These are phyloP conservation scores for Podospora tetraspora DNA, from an alignment of 495 filamentous ascomycete species.

Conservation along the genomic window DNA sequence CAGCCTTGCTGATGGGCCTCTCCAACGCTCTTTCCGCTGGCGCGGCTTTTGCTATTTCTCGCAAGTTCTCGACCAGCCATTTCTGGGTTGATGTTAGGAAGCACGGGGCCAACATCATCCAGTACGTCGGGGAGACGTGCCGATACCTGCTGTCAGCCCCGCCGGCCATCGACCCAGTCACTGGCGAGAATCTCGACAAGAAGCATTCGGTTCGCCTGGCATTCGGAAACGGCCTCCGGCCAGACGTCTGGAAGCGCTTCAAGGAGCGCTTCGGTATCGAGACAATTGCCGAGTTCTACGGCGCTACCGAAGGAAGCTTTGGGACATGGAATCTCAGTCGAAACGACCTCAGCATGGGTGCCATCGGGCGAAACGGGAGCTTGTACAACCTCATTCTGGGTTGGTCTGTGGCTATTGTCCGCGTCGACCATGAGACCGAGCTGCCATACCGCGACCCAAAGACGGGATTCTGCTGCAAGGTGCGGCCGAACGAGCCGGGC, in stretches of 20 bases:
- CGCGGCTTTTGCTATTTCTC: constrained; percentile 65
- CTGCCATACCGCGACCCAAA: constrained; percentile 62
- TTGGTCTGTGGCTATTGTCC: constrained; percentile 52
- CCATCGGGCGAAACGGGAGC: constrained; percentile 71
- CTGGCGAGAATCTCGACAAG: constrained; percentile 68
- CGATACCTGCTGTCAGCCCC: constrained; percentile 79
- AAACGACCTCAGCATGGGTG: constrained; percentile 72
- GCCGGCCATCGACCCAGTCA: constrained; percentile 55
- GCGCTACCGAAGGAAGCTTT: constrained; percentile 71
- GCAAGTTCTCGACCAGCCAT: constrained; percentile 72
- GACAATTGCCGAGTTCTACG: constrained; percentile 84
- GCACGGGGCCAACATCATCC: constrained; percentile 72
- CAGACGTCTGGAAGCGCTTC: constrained; percentile 87
- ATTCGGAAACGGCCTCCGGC: constrained; percentile 87
- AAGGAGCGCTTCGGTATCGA: constrained; percentile 81
- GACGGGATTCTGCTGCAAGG: constrained; percentile 65
- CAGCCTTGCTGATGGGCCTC: constrained; percentile 70
- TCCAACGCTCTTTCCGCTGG: constrained; percentile 53
- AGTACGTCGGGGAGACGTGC: constrained; percentile 94
- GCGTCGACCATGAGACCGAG: constrained; percentile 68
- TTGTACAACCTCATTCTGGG: constrained; percentile 54
- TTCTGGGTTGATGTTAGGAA: constrained; percentile 79
- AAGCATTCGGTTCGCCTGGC: constrained; percentile 74
- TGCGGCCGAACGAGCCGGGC: constrained; percentile 60
- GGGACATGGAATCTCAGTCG: constrained; percentile 70